These are phyloP conservation scores for Malbranchea zuffiana DNA, from an alignment of 2,329 filamentous ascomycete genomes.

Conservation along the genomic window DNA sequence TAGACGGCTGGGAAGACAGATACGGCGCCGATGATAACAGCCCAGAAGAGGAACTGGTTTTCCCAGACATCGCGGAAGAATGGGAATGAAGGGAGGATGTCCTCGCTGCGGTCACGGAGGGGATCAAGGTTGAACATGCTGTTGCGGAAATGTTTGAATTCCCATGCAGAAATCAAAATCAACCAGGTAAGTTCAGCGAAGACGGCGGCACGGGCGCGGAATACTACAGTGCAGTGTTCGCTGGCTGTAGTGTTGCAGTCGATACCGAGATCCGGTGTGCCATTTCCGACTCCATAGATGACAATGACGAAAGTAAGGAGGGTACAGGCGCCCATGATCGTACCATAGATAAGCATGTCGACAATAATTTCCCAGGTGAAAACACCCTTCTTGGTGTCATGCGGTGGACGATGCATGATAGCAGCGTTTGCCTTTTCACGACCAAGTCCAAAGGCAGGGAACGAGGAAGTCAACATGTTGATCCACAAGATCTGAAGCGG, in stretches of 20 bases:
- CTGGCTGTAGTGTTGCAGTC: conserved; percentile 15
- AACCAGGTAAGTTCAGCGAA: conserved; percentile 48
- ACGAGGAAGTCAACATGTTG: conserved; percentile 51
- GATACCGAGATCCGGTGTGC: conserved; percentile 27
- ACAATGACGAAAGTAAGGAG: conserved; percentile 43
- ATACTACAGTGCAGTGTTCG: conserved; percentile 14
- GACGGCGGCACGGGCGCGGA: conserved; percentile 45
- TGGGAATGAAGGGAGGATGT: conserved; percentile 24
- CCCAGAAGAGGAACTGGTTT: conserved; percentile 45
- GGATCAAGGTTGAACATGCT: conserved; percentile 46
- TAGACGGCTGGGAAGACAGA: conserved; percentile 46
- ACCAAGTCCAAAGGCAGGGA: conserved; percentile 51
- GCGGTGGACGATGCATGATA: conserved; percentile 45
- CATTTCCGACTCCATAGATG: conserved; percentile 34
- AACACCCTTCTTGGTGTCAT: conserved; percentile 40
- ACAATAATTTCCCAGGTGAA: conserved; percentile 44
- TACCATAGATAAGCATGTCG: conserved; percentile 45
- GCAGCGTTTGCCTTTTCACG: conserved; percentile 46
- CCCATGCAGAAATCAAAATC: conserved; percentile 48
- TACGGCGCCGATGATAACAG: conserved; percentile 38
- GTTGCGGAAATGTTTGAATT: conserved; percentile 43
- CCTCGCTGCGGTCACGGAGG: conserved; percentile 16
- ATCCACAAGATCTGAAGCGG: conserved; percentile 53
- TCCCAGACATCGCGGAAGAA: conserved; percentile 28
- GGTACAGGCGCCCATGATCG: conserved; percentile 41